These are phyloP conservation scores for Xylariaceae sp. DNA, from an alignment of 2,329 filamentous ascomycete species.

Conservation along the genomic window DNA sequence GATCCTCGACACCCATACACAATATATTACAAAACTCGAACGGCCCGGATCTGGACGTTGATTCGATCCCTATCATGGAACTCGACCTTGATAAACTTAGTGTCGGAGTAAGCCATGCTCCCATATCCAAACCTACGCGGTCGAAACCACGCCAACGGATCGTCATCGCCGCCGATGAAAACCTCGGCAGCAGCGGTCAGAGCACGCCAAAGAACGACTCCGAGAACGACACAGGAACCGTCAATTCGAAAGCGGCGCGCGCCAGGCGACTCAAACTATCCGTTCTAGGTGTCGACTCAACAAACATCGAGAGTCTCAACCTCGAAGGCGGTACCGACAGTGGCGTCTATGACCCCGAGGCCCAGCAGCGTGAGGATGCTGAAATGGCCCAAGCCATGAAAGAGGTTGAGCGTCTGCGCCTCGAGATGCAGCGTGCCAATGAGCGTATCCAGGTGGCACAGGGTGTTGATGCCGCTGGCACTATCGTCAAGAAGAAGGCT, in stretches of 20 bases:
- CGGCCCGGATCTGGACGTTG: conserved; percentile 82
- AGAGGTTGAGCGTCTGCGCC: conserved; percentile 82
- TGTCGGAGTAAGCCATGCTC: conserved; percentile 40
- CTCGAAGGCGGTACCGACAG: conserved; percentile 60
- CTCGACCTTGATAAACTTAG: conserved; percentile 72
- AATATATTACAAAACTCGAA: conserved; percentile 76
- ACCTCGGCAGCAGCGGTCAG: conserved; percentile 59
- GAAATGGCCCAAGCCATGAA: conserved; percentile 90
- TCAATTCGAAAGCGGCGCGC: conserved; percentile 52
- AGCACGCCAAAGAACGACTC: conserved; percentile 61
- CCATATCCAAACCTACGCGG: conserved; percentile 34
- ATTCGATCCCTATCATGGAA: conserved; percentile 95
- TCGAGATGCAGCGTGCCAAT: conserved; percentile 87
- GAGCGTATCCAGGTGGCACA: conserved; percentile 75
- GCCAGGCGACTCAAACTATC: conserved; percentile 61
- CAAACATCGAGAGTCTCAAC: conserved; percentile 74
- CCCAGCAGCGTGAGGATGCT: conserved; percentile 75
- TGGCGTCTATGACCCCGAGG: conserved; percentile 62
- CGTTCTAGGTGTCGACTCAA: conserved; percentile 86
- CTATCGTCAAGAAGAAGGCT: conserved; percentile 68
- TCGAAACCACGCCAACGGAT: conserved; percentile 63
- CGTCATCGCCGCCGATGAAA: conserved; percentile 76
- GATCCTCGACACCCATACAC: conserved; percentile 77
- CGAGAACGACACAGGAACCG: conserved; percentile 56
- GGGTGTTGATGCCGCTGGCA: conserved; percentile 69